phyloP scores from a whole-genome alignment of 495 filamentous ascomycete species.

The Trichoderma asperelloides region DNA sequence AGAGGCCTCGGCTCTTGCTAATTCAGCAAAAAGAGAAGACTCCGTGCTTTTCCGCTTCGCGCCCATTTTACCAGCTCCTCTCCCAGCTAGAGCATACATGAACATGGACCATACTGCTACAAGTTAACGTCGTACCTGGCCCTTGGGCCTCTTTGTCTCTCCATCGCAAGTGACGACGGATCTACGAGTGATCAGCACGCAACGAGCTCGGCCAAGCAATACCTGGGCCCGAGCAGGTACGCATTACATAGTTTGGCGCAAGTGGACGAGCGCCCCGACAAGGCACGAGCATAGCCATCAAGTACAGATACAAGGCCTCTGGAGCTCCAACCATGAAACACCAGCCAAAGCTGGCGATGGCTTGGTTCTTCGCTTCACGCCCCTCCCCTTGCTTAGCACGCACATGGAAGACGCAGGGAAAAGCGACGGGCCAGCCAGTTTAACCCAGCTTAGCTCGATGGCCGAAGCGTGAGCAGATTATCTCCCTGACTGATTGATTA shows the following conservation, averaged over 20 bases:
- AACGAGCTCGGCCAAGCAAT: not conserved
- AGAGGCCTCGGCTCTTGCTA: not conserved
- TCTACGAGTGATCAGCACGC: not conserved
- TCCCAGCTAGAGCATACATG: not conserved
- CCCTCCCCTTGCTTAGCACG: no score
- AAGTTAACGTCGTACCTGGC: not conserved
- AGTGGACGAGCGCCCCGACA: not conserved
- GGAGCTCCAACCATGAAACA: not conserved
- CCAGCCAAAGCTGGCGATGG: constrained; percentile 1
- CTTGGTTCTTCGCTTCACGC: no score
- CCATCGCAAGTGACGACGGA: not conserved
- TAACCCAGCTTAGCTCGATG: no score
- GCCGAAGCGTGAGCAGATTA: not conserved
- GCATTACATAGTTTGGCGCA: not conserved
- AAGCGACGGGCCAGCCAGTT: no score
- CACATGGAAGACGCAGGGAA: no score
- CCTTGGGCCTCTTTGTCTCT: not conserved
- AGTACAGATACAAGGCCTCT: not conserved
- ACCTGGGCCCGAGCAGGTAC: no score
- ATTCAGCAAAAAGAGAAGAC: not conserved
- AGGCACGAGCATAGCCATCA: not conserved
- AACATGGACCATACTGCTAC: not conserved
- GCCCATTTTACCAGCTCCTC: not conserved
- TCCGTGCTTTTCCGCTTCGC: not conserved
- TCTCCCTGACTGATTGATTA: constrained; percentile 8